Base-by-base conservation (phyloP, 108 stramenopile genomes). In the Conticribra guillardii region DNA sequence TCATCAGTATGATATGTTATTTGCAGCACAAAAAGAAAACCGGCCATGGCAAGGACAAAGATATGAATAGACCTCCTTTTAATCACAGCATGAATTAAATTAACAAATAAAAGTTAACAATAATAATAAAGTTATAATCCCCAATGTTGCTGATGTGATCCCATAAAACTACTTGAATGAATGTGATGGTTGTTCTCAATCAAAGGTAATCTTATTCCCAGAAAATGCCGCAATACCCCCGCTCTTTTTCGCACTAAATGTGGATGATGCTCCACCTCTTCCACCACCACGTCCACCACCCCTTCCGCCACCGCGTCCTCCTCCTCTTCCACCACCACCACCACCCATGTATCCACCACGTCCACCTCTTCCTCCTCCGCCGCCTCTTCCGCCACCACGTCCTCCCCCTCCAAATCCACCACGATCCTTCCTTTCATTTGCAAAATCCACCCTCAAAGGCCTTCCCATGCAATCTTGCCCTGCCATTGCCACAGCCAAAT, bases 171-270 rank as follows among this genome's bases (percentile, higher is more conserved):
- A n/a, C n/a, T n/a, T n/a, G n/a, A n/a, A n/a, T n/a, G n/a, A n/a
- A n/a, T n/a, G 2, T 49, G 1, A 63, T 23, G 15, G 9, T 7
- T 4, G 24, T 59, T 16, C 33, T 67, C 84, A 89, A 74, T 98
- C 92, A 67, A 98, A 98, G 7, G 96, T 96, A 45, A 93, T 95
- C 79, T 97, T 97, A 4, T 73, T 98, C 9, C 98, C 98, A 23
- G 84, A 32, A 69, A 93, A 95, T 8, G 53, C 85, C 4, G 90
- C 81, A 71, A 97, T 97, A 19, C 81, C 82, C 19, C 95, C 95
- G 32, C 57, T 78, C 61, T 73, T 79, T 82, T 94, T 95, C 46
- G 88, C 84, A 53, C 60, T 60, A 60, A 73, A 63, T 31, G 64
- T 24, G 54, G 60, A 56, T 23, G 45, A 63, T 27, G 78, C 72